These are phyloP conservation scores for Collybia sp. DNA, from an alignment of 768 basidiomycete genomes.

Conservation along the genomic window DNA sequence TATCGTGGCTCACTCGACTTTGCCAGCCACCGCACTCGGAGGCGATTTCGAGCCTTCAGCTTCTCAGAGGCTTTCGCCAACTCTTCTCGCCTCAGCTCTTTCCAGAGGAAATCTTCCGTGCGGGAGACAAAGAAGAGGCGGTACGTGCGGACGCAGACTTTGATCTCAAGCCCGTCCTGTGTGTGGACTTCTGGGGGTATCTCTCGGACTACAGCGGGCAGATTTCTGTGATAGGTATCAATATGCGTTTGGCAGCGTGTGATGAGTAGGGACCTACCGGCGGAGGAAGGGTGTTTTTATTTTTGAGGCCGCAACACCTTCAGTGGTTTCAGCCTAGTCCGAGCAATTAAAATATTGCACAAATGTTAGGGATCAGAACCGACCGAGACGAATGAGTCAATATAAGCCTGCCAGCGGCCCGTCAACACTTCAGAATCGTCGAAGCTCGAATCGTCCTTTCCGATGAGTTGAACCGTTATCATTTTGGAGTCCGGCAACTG, in stretches of 20 bases:
- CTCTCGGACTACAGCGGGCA: slow-evolving; percentile 28
- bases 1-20: not conserved
- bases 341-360: not conserved
- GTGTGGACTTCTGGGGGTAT: slow-evolving; percentile 41
- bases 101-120: slow-evolving; percentile 63
- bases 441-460: slow-evolving; percentile 71
- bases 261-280: slow-evolving; percentile 37
- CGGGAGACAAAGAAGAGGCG: slow-evolving; percentile 73
- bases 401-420: slow-evolving; percentile 76
- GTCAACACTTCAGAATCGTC: slow-evolving; percentile 76
- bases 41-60: slow-evolving; percentile 24
- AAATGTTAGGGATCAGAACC: slow-evolving; percentile 8
- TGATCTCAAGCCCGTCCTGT: slow-evolving; percentile 69
- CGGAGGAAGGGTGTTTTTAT: slow-evolving; percentile 60
- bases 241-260: not conserved
- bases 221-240: slow-evolving; percentile 27
- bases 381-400: slow-evolving; percentile 73
- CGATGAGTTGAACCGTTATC: slow-evolving; percentile 71
- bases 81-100: slow-evolving; percentile 36
- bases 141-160: slow-evolving; percentile 81
- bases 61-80: slow-evolving; percentile 22
- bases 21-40: slow-evolving; percentile 34
- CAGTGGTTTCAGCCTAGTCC: slow-evolving; percentile 53
- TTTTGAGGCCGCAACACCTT: slow-evolving; percentile 43
- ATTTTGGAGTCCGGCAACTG: slow-evolving; percentile 64